Percentiles rank a stretch among this genome's conserved stretches.
Conservation (phyloP, 2,329 filamentous ascomycete genomes). For the Lizonia empirigonia region DNA sequence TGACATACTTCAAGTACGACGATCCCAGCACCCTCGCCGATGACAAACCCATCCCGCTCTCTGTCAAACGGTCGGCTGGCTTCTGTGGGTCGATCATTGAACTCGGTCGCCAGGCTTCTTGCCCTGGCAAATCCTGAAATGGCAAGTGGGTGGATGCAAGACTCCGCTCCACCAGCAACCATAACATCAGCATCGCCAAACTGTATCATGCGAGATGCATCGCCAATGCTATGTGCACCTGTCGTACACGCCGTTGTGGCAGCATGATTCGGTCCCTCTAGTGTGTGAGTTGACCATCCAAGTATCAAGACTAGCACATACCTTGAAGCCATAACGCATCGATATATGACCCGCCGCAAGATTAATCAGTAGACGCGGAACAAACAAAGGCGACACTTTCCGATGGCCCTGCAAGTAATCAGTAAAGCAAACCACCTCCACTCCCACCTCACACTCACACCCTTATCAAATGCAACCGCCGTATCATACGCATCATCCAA, state of each 20-base stretch:
- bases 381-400: constrained; percentile 91
- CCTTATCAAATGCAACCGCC: constrained; percentile 73
- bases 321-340: constrained; percentile 84
- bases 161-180: constrained; percentile 93
- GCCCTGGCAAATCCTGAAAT: constrained; percentile 90
- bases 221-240: constrained; percentile 90
- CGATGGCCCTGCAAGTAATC: constrained; percentile 72
- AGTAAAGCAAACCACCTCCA: background rate
- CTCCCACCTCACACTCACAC: constrained; percentile 58
- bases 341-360: constrained; percentile 93
- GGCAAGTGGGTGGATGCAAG: constrained; percentile 92
- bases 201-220: constrained; percentile 91
- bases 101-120: constrained; percentile 80
- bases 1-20: constrained; percentile 73
- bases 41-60: constrained; percentile 82
- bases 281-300: constrained; percentile 7
- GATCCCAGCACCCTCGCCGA: constrained; percentile 89
- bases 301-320: constrained; percentile 25
- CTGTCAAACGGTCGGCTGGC: constrained; percentile 89
- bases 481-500: constrained; percentile 89
- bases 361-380: constrained; percentile 92
- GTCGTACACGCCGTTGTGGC: constrained; percentile 96
- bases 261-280: constrained; percentile 83
- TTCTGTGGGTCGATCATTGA: constrained; percentile 71
- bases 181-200: constrained; percentile 92